Evolutionary conservation across 1,284 basidiomycete species (phyloP).

Genomic region (Pyrrhoderma noxium): DNA sequence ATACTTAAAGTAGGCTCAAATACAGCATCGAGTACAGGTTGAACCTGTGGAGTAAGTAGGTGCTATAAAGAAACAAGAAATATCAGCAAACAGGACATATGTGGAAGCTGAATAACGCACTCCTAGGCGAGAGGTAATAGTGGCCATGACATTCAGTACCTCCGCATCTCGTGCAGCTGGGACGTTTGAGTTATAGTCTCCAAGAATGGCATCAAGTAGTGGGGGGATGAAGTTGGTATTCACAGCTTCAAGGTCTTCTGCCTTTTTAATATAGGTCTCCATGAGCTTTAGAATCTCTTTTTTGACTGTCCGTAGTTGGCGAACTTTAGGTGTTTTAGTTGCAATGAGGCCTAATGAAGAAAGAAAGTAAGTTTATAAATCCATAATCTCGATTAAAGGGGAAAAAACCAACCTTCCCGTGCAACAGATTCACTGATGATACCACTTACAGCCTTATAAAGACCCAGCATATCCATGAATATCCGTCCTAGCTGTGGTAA

Average conservation of each 20-base stretch:
- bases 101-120: constrained; percentile 41
- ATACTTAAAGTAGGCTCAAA: constrained; percentile 97
- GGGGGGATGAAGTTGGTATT: constrained; percentile 93
- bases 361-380: neutral
- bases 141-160: constrained; percentile 96
- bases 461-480: constrained; percentile 97
- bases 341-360: constrained; percentile 71
- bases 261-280: constrained; percentile 96
- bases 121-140: constrained; percentile 85
- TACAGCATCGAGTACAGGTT: constrained; percentile 92
- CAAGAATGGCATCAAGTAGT: constrained; percentile 92
- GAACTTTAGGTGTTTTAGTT: constrained; percentile 96
- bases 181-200: constrained; percentile 94
- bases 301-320: constrained; percentile 93
- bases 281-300: constrained; percentile 97
- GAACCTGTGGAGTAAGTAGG: constrained; percentile 91
- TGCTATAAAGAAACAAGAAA: constrained; percentile 35
- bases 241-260: constrained; percentile 91
- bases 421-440: constrained; percentile 94
- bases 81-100: neutral
- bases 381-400: constrained; percentile 1
- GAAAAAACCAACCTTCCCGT: constrained; percentile 58
- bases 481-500: constrained; percentile 93
- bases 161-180: constrained; percentile 94
- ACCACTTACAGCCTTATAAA: constrained; percentile 97